phyloP scores from a whole-genome alignment of 257 asterid species.

The Solanum raphanifolium region DNA sequence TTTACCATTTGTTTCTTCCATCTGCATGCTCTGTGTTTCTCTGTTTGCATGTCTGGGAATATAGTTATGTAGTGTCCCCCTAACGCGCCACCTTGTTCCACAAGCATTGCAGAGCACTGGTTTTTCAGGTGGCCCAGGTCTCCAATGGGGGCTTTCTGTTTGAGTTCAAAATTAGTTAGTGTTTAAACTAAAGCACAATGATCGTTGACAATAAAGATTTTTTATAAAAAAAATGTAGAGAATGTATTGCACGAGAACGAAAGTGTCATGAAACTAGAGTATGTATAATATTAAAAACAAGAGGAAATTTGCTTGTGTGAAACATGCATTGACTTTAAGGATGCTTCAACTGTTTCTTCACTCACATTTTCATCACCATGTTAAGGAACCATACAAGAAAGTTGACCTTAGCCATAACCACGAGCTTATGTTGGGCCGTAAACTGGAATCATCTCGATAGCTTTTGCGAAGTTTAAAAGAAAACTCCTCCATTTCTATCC shows the following conservation, averaged over 20 bases:
- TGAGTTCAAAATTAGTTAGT: neutral
- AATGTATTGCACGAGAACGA: neutral
- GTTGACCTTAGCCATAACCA: neutral
- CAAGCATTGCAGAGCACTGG: constrained; percentile 27
- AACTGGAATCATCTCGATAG: neutral
- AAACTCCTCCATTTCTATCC: neutral
- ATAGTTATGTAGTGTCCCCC: constrained; percentile 1
- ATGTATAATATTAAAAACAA: neutral
- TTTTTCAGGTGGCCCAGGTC: constrained; percentile 14
- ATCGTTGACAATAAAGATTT: neutral
- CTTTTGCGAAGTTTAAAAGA: neutral
- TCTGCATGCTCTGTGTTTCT: neutral
- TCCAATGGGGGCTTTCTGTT: constrained; percentile 15
- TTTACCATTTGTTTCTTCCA: neutral
- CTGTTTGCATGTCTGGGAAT: constrained; percentile 1
- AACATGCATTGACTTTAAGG: neutral
- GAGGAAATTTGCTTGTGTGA: neutral
- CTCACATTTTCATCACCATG: neutral
- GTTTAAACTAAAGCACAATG: neutral
- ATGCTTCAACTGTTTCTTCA: neutral
- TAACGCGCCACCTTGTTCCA: constrained; percentile 16
- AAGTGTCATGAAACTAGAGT: neutral
- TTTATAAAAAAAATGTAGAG: neutral
- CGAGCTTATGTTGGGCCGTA: neutral
- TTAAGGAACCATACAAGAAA: neutral